Base-by-base conservation (phyloP, 495 filamentous ascomycete species). In the Viridothelium virens region DNA sequence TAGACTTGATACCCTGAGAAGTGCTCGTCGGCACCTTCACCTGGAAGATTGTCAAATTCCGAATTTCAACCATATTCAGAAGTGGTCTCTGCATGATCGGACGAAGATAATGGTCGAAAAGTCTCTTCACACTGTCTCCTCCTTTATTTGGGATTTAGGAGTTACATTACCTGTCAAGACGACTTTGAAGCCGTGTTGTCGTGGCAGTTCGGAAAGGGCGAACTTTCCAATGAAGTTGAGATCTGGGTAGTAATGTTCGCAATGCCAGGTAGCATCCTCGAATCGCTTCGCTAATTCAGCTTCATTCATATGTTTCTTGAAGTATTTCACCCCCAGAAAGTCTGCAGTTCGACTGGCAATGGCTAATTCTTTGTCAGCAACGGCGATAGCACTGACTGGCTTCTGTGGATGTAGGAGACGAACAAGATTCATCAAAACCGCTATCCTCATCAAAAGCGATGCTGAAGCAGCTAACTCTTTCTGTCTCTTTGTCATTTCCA, bases 21-120 rank as follows among this genome's bases (percentile, higher is more conserved):
- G 69, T 79, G 74, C 73, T 84, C 82, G 68, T 84, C 82, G 7
- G 81, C 72, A 25, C 83, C 83, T 72, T 85, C 80, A 34, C 82
- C 81, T 59, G 14, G 31, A 9, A 7, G 31, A 7, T 36, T 14
- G 53, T 59, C 5, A 59, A 31, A 25, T 25, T 25, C 25, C 25
- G 25, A 25, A 25, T 25, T 25, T 25, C 25, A 25, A 25, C 25
- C 25, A 25, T 25, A 25, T 25, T 25, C 25, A 25, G 25, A 25
- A 25, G 25, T 25, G 25, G 25, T 25, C 25, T 25, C 25, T 25
- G 25, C 25, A 1, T 25, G 25, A 25, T 25, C 25, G 25, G 25
- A 25, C 25, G 25, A 25, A 25, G 25, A 25, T 25, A 25, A 25
- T 25, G 25, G 25, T 25, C 25, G 25, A 25, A 25, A 25, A 25